Base-by-base conservation (phyloP, 495 filamentous ascomycete genomes). In the Hypoxylon lienhwacheense region DNA sequence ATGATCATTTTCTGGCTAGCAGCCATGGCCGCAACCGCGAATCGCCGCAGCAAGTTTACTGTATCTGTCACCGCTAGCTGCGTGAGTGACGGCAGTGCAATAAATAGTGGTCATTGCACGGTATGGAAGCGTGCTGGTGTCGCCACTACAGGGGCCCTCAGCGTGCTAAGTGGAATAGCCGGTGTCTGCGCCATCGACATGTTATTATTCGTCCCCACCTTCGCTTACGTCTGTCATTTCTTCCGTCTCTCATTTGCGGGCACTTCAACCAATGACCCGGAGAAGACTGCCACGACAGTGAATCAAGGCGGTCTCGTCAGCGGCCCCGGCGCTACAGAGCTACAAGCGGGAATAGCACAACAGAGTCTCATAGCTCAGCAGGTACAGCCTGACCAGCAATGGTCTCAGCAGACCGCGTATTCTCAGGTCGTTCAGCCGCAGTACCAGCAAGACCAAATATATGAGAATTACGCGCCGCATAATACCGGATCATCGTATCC, bases 1-100 rank as follows among this genome's bases (percentile, higher is more conserved):
- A 70, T 78, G 68, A 66, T 70, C 15, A 53, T 78, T 59, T 64
- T 78, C 22, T 78, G 74, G 74, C 61, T 78, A 15, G 68, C 74
- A 3, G 72, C 68, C n/a, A 66, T 78, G 61, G 75, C 68, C 20
- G 64, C 71, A 24, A 71, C 67, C 34, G 75, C 74, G 5, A 68
- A 72, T 2, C 62, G 56, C 26, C 68, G 75, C 11, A 66, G 64
- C n/a, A 41, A 55, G 19, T 78, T 77, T 63, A 64, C 34, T 1
- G 16, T 50, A 0, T 12, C 45, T 4, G 73, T 77, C 10, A 59
- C 24, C 7, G 61, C 70, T 11, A 33, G 39, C 0, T 78, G 74
- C 64, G 63, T 55, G 17, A 52, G 64, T 43, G 69, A 75, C 40
- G 74, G 73, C 29, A 70, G 66, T 55, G 16, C 64, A 11, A 36